Conservation (phyloP, 2,329 filamentous ascomycete genomes). For the Curvularia verruculosa region DNA sequence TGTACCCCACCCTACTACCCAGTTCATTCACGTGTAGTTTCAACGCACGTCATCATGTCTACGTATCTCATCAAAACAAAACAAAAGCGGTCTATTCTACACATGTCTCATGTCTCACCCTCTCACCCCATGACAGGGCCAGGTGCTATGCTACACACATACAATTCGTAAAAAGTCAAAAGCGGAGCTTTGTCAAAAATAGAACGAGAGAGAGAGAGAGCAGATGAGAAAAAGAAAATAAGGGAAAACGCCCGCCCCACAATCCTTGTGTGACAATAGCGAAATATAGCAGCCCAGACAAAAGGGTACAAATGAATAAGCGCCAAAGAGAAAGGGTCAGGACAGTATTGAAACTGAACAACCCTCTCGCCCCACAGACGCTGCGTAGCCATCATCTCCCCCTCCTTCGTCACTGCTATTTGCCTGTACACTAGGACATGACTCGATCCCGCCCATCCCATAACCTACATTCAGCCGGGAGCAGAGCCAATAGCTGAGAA, state of each 20-base stretch:
- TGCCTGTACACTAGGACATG: background rate
- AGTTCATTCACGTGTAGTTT: background rate
- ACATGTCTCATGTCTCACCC: slow-evolving; percentile 19
- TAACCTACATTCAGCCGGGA: background rate
- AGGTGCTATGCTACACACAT: slow-evolving; percentile 25
- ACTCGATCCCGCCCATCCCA: slow-evolving; percentile 3
- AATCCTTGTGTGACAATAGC: slow-evolving; percentile 6
- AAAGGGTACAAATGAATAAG: slow-evolving; percentile 36
- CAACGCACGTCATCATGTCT: background rate
- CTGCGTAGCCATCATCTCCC: slow-evolving; percentile 2
- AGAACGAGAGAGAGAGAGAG: background rate
- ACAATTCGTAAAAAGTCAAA: slow-evolving; percentile 9
- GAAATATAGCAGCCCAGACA: slow-evolving; percentile 12
- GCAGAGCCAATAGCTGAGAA: slow-evolving; percentile 1
- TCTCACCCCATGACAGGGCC: slow-evolving; percentile 3
- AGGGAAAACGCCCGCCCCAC: slow-evolving; percentile 31
- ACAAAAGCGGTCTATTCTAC: slow-evolving; percentile 25
- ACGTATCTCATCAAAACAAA: background rate
- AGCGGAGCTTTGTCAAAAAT: slow-evolving; percentile 18
- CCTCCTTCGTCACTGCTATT: background rate
- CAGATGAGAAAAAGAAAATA: too few species aligned
- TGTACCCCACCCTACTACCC: background rate
- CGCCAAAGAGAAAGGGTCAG: slow-evolving; percentile 17
- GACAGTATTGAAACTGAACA: slow-evolving; percentile 26
- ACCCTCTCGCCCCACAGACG: slow-evolving; percentile 13